Base-by-base conservation (phyloP, 352 stramenopile genomes). In the Phytophthora hybrid region DNA sequence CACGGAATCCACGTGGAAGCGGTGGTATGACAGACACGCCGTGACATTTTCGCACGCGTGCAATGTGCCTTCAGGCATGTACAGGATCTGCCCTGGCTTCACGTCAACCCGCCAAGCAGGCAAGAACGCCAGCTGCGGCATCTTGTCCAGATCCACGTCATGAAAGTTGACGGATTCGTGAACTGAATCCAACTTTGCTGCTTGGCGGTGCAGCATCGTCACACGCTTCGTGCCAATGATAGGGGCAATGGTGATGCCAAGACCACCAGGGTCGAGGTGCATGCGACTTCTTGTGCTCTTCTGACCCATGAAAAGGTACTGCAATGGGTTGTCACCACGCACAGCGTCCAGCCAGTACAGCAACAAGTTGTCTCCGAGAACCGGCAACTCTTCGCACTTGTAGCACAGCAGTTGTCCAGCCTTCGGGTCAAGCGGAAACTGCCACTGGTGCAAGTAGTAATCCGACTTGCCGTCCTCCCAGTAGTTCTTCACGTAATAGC, bases 241-340 rank as follows among this genome's bases (percentile, higher is more conserved):
- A n/a, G 94, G 94, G 34, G 94, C 89, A 72, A 99, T 99, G 7
- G 90, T 93, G 70, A 99, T 98, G 55, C 90, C 92, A 6, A 99
- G 83, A 37, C 95, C 95, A 52, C 95, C 95, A 0, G 80, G 83
- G 77, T 99, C 95, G 41, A 88, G 83, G 73, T 99, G 95, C 69
- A 99, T 92, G 29, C 93, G 91, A 34, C 88, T 98, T 46, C 87
- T 88, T 4, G 94, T 98, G 54, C 88, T 93, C 60, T 88, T 83
- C 44, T 91, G 84, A 5, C 95, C 95, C 95, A 99, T 99, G 74
- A 99, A 99, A 31, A 99, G 79, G 63, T 99, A 99, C 72, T 99
- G 95, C 23, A 98, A 77, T 5, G 94, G 94, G 71, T 95, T 98
- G 71, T 97, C 92, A 18, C 83, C 83, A 60, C 93, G 91, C 49